phyloP scores from a whole-genome alignment of 169 alveolate species.

The Perkinsus marinus region DNA sequence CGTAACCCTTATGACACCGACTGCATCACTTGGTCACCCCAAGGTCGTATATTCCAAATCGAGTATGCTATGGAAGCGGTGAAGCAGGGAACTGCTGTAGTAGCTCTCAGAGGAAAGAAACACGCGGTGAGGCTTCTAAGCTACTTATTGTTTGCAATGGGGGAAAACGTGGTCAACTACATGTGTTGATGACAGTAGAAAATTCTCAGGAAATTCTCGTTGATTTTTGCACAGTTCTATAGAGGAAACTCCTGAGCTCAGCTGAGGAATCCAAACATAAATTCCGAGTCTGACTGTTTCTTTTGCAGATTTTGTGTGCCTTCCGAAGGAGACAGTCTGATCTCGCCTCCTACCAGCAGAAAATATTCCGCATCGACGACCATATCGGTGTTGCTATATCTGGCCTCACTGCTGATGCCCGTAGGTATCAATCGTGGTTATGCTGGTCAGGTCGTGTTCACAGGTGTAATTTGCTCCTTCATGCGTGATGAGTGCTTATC shows the following conservation, averaged over 20 bases:
- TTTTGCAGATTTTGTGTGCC: conserved; percentile 66
- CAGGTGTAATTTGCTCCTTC: conserved; percentile 50
- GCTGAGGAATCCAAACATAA: too few relatives aligned
- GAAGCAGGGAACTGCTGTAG: conserved; percentile 85
- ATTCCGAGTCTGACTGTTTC: background rate
- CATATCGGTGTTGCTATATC: conserved; percentile 92
- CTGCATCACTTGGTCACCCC: conserved; percentile 85
- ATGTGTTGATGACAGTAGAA: too few relatives aligned
- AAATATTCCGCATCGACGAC: conserved; percentile 83
- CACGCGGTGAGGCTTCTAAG: conserved; percentile 75
- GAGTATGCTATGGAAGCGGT: conserved; percentile 97
- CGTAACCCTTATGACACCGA: conserved; percentile 82
- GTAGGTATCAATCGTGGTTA: conserved; percentile 19
- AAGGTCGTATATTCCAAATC: conserved; percentile 77
- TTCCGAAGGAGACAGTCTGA: conserved; percentile 70
- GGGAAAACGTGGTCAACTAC: too few relatives aligned
- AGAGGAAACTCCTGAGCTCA: too few relatives aligned
- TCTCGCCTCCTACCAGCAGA: conserved; percentile 83
- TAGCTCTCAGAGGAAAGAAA: conserved; percentile 69
- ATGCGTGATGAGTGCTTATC: conserved; percentile 85
- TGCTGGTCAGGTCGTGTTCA: conserved; percentile 10
- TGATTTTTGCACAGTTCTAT: too few relatives aligned
- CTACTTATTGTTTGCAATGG: too few relatives aligned
- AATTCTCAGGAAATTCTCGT: too few relatives aligned
- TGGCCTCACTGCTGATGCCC: conserved; percentile 97